phyloP scores from a whole-genome alignment of 129 eudicot genomes.

The Tagetes patula region DNA sequence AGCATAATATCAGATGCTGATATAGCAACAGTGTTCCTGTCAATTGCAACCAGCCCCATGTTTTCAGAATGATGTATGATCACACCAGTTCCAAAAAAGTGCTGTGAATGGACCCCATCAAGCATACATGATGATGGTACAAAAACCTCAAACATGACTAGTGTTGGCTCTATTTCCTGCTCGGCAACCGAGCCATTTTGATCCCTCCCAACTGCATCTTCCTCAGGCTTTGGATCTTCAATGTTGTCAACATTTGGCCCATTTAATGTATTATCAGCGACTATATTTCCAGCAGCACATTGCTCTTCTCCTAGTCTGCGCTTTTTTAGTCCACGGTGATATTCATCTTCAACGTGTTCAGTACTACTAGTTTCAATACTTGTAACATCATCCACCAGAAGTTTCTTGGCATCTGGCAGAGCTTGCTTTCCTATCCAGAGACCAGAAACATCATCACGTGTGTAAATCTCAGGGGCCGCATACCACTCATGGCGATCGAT shows the following conservation, averaged over 20 bases:
- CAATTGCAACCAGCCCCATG: slow-evolving; percentile 80
- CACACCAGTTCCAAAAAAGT: slow-evolving; percentile 84
- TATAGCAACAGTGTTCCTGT: slow-evolving; percentile 84
- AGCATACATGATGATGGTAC: slow-evolving; percentile 92
- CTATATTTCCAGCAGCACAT: slow-evolving; percentile 30
- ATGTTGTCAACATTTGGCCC: slow-evolving; percentile 47
- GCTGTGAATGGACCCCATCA: slow-evolving; percentile 94
- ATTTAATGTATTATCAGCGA: slow-evolving; percentile 41
- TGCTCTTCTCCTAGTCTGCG: slow-evolving; percentile 56
- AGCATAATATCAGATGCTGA: slow-evolving; percentile 83
- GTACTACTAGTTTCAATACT: slow-evolving; percentile 59
- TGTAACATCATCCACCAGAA: slow-evolving; percentile 42
- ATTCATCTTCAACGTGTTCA: slow-evolving; percentile 48
- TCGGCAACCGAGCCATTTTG: slow-evolving; percentile 76
- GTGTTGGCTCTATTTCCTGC: slow-evolving; percentile 76
- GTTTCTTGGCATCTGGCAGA: slow-evolving; percentile 39
- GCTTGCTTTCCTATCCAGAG: slow-evolving; percentile 65
- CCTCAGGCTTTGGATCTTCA: slow-evolving; percentile 43
- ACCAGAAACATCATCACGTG: slow-evolving; percentile 77
- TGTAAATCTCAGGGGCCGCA: slow-evolving; percentile 82
- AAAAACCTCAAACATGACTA: slow-evolving; percentile 95
- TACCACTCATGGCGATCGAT: slow-evolving; percentile 94
- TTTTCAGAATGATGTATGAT: slow-evolving; percentile 76
- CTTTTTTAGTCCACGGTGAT: slow-evolving; percentile 59
- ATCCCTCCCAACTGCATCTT: slow-evolving; percentile 47